Evolutionary conservation across 1,139 yeast species (phyloP).

Genomic region (Protomyces macrosporus): DNA sequence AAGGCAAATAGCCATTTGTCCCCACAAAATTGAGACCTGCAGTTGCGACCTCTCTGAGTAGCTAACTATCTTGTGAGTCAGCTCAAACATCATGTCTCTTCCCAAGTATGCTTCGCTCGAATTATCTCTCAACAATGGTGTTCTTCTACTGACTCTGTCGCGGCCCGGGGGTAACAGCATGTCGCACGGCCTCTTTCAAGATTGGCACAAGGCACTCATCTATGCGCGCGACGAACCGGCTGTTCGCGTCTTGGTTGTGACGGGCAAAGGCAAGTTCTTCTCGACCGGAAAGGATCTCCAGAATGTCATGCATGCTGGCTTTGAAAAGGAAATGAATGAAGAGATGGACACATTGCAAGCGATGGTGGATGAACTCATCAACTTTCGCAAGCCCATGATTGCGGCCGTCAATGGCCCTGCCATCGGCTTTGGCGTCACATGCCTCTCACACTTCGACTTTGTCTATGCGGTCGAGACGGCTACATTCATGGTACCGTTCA

Average conservation of each 20-base stretch:
- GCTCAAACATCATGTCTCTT: not conserved
- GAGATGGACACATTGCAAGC: slow-evolving; percentile 15
- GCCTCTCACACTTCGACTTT: slow-evolving; percentile 40
- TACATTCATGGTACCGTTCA: slow-evolving; percentile 16
- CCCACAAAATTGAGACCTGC: too few species aligned
- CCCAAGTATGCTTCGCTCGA: slow-evolving; percentile 1
- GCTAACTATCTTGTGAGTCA: too few species aligned
- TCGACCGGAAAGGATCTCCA: slow-evolving; percentile 14
- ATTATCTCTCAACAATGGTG: slow-evolving; percentile 4
- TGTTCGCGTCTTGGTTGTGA: slow-evolving; percentile 16
- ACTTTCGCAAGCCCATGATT: slow-evolving; percentile 10
- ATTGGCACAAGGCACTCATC: slow-evolving; percentile 14
- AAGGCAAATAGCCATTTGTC: too few species aligned
- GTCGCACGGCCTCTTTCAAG: slow-evolving; percentile 10
- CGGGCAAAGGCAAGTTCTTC: slow-evolving; percentile 18
- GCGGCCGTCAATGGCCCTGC: slow-evolving; percentile 26
- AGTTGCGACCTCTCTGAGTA: too few species aligned
- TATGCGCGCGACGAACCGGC: slow-evolving; percentile 2
- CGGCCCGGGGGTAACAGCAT: slow-evolving; percentile 22
- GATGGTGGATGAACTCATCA: slow-evolving; percentile 11
- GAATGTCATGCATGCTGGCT: slow-evolving; percentile 6
- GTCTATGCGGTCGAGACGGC: slow-evolving; percentile 48
- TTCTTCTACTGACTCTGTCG: slow-evolving; percentile 6
- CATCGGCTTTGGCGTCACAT: slow-evolving; percentile 44
- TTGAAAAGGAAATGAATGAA: slow-evolving; percentile 8